Conservation (phyloP, 768 basidiomycete species). For the Arthromyces matolae region DNA sequence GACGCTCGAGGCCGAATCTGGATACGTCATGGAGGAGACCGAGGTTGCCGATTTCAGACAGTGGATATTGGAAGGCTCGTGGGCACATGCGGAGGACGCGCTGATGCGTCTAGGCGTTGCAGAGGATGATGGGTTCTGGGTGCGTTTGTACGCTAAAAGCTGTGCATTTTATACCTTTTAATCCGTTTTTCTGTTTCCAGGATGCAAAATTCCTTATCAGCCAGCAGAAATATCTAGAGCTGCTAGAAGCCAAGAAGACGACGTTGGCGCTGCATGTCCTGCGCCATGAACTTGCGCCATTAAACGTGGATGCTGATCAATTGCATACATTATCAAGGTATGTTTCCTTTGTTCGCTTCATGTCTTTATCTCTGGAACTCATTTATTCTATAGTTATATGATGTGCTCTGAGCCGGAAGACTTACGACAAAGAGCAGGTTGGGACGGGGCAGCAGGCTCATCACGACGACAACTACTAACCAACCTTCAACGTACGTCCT, state of each 20-base stretch:
- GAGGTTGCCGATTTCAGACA: conserved; percentile 78
- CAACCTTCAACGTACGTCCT: conserved; percentile 71
- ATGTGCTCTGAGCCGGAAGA: conserved; percentile 91
- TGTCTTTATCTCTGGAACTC: conserved; percentile 2
- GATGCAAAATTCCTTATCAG: conserved; percentile 84
- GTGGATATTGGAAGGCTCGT: conserved; percentile 75
- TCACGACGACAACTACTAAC: conserved; percentile 77
- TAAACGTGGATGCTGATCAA: conserved; percentile 75
- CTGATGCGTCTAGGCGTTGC: conserved; percentile 66
- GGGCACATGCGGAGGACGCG: conserved; percentile 73
- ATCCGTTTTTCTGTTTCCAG: no score
- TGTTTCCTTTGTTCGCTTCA: conserved; percentile 17
- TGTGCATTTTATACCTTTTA: no score
- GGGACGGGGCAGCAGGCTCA: conserved; percentile 84
- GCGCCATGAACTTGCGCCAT: conserved; percentile 82
- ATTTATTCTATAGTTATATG: conserved; percentile 56
- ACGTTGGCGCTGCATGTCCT: conserved; percentile 82
- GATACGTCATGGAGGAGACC: conserved; percentile 77
- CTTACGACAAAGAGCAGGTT: conserved; percentile 71
- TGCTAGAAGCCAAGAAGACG: conserved; percentile 76
- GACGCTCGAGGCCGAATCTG: conserved; percentile 89
- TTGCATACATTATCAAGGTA: conserved; percentile 88
- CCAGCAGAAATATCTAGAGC: conserved; percentile 94
- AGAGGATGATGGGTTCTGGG: conserved; percentile 67
- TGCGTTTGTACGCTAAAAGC: no score